Base-by-base conservation (phyloP, 352 stramenopile genomes). In the Halophytophthora batemanensis region DNA sequence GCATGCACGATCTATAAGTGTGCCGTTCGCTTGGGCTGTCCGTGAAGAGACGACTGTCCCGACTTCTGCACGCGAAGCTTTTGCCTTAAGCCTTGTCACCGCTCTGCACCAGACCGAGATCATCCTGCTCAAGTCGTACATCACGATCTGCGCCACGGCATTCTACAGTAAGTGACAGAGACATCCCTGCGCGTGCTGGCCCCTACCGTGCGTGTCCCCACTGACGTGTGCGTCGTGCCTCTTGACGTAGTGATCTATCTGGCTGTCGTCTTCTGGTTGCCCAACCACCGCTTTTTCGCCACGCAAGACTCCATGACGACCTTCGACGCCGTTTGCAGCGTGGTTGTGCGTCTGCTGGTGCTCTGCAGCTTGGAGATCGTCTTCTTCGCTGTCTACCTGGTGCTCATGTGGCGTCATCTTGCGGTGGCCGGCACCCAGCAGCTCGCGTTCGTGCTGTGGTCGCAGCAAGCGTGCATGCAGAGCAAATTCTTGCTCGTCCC, bases 81-180 rank as follows among this genome's bases (percentile, higher is more conserved):
- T 66, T 11, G 25, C 68, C 12, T 41, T 43, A n/a, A 42, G 22
- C 6, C 18, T 61, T 4, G 64, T 50, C 6, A 40, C 45, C 2
- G 29, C 50, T 15, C 19, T 70, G 7, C 53, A 60, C 25, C 50
- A 64, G 18, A 74, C 56, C 0, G 61, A 74, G 14, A 49, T 70
- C 13, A 67, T 64, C 10, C 22, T 74, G 5, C 40, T 68, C 2
- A 41, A 45, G 14, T 70, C 60, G 4, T 72, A 58, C 42, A 72
- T 50, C n/a, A 62, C 56, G 4, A 59, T 69, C 14, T 52, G 43
- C 38, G 43, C 44, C 6, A 19, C 67, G 33, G 15, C 41, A 0
- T 63, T 74, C 31, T 74, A 74, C 29, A 56, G 64, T 62, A 29
- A 23, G 45, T 56, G 8, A n/a, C n/a, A n/a, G n/a, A n/a, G n/a